Evolutionary conservation across 1,284 basidiomycete genomes (phyloP).

Genomic region (Malassezia obtusa): DNA sequence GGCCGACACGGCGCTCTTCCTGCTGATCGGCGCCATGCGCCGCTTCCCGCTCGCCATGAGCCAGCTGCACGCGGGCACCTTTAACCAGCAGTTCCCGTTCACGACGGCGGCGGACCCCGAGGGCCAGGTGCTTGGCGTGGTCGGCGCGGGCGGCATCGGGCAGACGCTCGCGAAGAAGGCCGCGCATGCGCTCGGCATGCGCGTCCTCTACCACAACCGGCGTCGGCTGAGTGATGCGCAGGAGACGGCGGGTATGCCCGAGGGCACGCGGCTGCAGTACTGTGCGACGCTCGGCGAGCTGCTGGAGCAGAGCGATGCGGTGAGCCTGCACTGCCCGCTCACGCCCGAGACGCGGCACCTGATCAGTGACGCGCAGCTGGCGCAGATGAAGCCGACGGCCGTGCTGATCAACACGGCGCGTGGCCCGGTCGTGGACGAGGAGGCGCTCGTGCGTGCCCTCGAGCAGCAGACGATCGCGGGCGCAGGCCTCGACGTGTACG

Average conservation of each 20-base stretch:
- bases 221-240: conserved; percentile 18
- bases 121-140: conserved; percentile 34
- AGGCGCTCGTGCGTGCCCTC: conserved; percentile 30
- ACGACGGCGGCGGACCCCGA: conserved; percentile 26
- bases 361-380: conserved; percentile 48
- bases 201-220: conserved; percentile 39
- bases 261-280: conserved; percentile 29
- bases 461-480: conserved; percentile 50
- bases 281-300: conserved; percentile 48
- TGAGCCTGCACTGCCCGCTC: conserved; percentile 53
- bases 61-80: conserved; percentile 22
- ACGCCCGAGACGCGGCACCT: conserved; percentile 49
- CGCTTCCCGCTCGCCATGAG: conserved; percentile 25
- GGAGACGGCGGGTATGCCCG: conserved; percentile 40
- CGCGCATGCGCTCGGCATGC: conserved; percentile 33
- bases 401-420: conserved; percentile 52
- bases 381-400: conserved; percentile 47
- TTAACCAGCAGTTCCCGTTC: conserved; percentile 33
- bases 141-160: conserved; percentile 41
- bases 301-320: conserved; percentile 49
- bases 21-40: conserved; percentile 35
- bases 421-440: conserved; percentile 51
- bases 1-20: conserved; percentile 36
- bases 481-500: conserved; percentile 77
- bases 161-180: conserved; percentile 35